Conservation (phyloP, 2,329 filamentous ascomycete species). For the Venturia carpophila region DNA sequence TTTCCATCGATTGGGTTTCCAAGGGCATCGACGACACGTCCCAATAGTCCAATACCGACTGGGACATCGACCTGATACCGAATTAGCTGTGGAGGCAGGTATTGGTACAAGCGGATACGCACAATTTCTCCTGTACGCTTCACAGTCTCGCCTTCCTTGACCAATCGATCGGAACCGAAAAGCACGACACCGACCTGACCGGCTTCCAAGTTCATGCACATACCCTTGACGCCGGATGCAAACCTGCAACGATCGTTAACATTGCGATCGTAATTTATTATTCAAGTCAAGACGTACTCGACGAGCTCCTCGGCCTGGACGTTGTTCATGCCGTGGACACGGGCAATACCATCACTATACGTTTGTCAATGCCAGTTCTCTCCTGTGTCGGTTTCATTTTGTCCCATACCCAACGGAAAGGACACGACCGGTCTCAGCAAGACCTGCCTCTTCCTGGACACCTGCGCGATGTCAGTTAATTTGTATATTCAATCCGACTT, state of each 20-base stretch:
- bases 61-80: slow-evolving; percentile 77
- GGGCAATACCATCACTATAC: slow-evolving; percentile 97
- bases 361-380: slow-evolving; percentile 18
- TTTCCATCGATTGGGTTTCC: slow-evolving; percentile 99
- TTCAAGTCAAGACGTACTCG: slow-evolving; percentile 61
- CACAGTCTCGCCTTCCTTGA: slow-evolving; percentile 98
- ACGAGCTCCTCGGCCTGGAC: slow-evolving; percentile 99
- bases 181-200: slow-evolving; percentile 99
- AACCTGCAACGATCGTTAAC: slow-evolving; percentile 55
- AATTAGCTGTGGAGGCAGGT: slow-evolving; percentile 23
- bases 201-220: slow-evolving; percentile 99
- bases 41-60: slow-evolving; percentile 85
- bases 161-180: slow-evolving; percentile 99
- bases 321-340: slow-evolving; percentile 99
- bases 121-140: slow-evolving; percentile 99
- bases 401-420: slow-evolving; percentile 91
- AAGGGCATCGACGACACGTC: slow-evolving; percentile 96
- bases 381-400: slow-evolving; percentile 26
- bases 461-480: slow-evolving; percentile 1
- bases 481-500: background rate
- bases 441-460: slow-evolving; percentile 88
- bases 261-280: slow-evolving; percentile 23
- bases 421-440: slow-evolving; percentile 98
- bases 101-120: slow-evolving; percentile 37
- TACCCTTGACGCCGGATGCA: slow-evolving; percentile 98